Evolutionary conservation across 2,329 filamentous ascomycete genomes (phyloP).

Genomic region (Monosporascus sp.): DNA sequence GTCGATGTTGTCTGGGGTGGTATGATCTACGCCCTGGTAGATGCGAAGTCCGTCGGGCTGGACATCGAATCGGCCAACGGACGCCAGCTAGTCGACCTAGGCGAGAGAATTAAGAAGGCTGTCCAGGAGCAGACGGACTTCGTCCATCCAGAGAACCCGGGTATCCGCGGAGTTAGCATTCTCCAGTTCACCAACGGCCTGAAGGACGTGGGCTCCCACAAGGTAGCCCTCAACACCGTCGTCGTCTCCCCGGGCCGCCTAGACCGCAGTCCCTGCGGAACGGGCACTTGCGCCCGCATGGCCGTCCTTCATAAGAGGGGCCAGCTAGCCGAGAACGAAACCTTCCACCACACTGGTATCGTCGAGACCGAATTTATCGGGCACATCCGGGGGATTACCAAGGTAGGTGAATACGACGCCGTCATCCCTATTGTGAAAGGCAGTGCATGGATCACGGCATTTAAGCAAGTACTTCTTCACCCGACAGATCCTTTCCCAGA

Average conservation of each 20-base stretch:
- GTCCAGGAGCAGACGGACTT: constrained; percentile 31
- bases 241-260: constrained; percentile 41
- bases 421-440: constrained; percentile 38
- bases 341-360: constrained; percentile 35
- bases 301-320: constrained; percentile 38
- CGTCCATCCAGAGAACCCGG: constrained; percentile 38
- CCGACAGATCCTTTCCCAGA: constrained; percentile 38
- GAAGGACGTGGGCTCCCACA: constrained; percentile 13
- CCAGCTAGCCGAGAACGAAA: constrained; percentile 30
- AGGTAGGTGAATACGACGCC: constrained; percentile 33
- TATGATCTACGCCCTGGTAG: constrained; percentile 40
- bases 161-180: constrained; percentile 35
- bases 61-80: constrained; percentile 28
- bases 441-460: constrained; percentile 40
- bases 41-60: constrained; percentile 32
- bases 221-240: constrained; percentile 33
- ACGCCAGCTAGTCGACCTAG: constrained; percentile 34
- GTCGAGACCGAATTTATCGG: constrained; percentile 38
- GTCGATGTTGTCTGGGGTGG: constrained; percentile 44
- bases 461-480: constrained; percentile 39
- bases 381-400: constrained; percentile 31
- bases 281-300: constrained; percentile 38
- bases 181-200: constrained; percentile 34
- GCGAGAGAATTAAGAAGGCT: constrained; percentile 37
- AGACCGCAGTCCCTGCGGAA: constrained; percentile 42